Conservation (phyloP, 768 basidiomycete genomes). For the Ramaria sp. region DNA sequence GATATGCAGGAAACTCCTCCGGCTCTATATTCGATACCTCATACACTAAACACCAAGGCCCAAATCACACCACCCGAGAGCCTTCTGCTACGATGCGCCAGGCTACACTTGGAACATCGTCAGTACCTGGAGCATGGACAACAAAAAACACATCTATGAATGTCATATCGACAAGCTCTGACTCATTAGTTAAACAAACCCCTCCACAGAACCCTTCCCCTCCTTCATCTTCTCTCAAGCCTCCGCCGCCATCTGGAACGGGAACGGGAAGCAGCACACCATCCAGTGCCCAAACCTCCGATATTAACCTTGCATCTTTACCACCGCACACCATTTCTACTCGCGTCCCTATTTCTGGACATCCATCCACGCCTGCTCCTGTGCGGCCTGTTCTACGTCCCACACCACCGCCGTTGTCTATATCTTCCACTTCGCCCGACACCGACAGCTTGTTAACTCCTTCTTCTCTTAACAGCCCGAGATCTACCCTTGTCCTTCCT, state of each 20-base stretch:
- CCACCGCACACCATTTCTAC: slow-evolving; percentile 15
- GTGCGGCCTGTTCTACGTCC: slow-evolving; percentile 16
- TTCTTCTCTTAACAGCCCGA: slow-evolving; percentile 35
- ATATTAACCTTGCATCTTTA: background rate
- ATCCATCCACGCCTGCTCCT: slow-evolving; percentile 22
- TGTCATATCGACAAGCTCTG: background rate
- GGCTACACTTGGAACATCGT: background rate
- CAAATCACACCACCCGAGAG: background rate
- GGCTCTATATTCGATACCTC: slow-evolving; percentile 2
- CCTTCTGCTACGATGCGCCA: background rate
- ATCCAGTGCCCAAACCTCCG: slow-evolving; percentile 4
- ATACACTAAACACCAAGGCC: background rate
- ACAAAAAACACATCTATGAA: background rate
- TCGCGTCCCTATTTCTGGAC: slow-evolving; percentile 21
- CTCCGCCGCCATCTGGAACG: slow-evolving; percentile 1
- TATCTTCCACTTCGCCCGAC: slow-evolving; percentile 35
- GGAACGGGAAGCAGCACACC: slow-evolving; percentile 6
- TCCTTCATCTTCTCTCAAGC: background rate
- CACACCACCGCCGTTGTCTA: slow-evolving; percentile 22
- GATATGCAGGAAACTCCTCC: background rate
- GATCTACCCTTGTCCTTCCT: slow-evolving; percentile 32
- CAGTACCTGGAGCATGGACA: slow-evolving; percentile 5
- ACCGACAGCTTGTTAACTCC: slow-evolving; percentile 45
- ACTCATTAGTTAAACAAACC: background rate
- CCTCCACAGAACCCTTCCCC: background rate